These are phyloP conservation scores for Neonectria faginata DNA, from an alignment of 2,329 filamentous ascomycete species.

Conservation along the genomic window DNA sequence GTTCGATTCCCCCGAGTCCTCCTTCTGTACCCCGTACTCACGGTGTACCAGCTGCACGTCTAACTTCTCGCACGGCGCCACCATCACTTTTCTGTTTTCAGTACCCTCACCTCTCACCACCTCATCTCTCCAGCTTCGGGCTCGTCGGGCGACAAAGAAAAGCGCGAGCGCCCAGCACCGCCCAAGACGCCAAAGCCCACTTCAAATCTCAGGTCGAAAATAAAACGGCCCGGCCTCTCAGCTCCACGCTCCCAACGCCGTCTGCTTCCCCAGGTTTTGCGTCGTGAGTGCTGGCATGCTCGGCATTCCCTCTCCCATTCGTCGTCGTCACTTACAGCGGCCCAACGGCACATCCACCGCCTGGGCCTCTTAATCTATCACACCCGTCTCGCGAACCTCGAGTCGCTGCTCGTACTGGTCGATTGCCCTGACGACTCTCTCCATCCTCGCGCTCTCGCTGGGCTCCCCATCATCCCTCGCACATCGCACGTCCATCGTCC, in stretches of 20 bases:
- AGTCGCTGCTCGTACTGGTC: constrained; percentile 6
- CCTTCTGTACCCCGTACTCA: constrained; percentile 7
- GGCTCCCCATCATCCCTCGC: constrained; percentile 11
- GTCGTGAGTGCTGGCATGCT: constrained; percentile 46
- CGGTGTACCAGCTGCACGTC: not conserved
- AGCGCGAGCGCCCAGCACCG: not conserved
- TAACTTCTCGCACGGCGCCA: constrained; percentile 1
- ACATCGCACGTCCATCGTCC: constrained; percentile 24
- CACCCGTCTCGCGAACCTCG: constrained; percentile 18
- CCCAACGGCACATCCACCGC: constrained; percentile 28
- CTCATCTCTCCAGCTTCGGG: not conserved
- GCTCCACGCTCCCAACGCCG: constrained; percentile 23
- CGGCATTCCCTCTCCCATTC: constrained; percentile 42
- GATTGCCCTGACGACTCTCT: constrained; percentile 23
- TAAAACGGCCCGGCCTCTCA: constrained; percentile 16
- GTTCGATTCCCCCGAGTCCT: not conserved
- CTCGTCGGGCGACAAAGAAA: not conserved
- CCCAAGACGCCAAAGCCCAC: constrained; percentile 1
- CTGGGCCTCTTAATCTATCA: constrained; percentile 22
- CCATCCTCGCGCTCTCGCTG: constrained; percentile 18
- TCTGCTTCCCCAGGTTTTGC: constrained; percentile 28
- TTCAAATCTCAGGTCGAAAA: constrained; percentile 14
- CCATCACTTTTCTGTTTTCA: not conserved
- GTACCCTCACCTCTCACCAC: constrained; percentile 1
- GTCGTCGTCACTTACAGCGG: constrained; percentile 28